Evolutionary conservation across 225 moss, liverwort and hornwort genomes (phyloP), one percentile per base, ranked within the genome.

Genomic region (Asterella californica): DNA sequence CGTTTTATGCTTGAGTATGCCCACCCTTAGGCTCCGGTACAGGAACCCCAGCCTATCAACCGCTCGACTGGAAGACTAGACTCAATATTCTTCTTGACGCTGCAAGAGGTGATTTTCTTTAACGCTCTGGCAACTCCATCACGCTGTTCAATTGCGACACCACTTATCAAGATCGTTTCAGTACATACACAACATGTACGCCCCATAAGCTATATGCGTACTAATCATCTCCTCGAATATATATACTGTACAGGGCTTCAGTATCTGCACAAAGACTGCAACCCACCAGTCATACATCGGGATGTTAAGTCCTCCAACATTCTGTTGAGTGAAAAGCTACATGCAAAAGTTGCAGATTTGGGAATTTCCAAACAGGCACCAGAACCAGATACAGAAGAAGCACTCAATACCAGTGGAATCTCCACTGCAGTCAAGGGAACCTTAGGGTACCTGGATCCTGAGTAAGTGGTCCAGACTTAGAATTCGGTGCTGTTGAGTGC

Each of bases 21-120:
- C 22, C 64, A 65, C 2, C 24, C 12, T 65, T 65, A 10, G 11
- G 12, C 2, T 27, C 27, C n/a, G 25, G 2, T 33, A 27, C 21
- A 2, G 64, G 21, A 10, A 7, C 64, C 27, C 2, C 22, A 65
- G 25, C 27, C 3, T 11, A 10, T 65, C 64, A 65, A 27, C 38
- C 71, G 17, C 36, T 71, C 45, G 87, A 85, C 80, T 93, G 95
- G 93, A 88, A 79, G 68, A 78, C 86, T 73, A 89, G 95, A 85
- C 85, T 93, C 15, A 81, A 88, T 68, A 88, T 93, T 67, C 93
- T 90, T 52, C 76, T 91, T 21, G 87, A 93, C 79, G 85, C 90
- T 75, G 93, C 93, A 37, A 84, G 91, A 81, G 93, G 94, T 94
- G 65, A 71, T 33, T 11, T 27, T 10, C 27, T 27, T 11, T 10